Evolutionary conservation across 2,329 filamentous ascomycete genomes (phyloP).

Genomic region (Aureobasidium melanogenum): DNA sequence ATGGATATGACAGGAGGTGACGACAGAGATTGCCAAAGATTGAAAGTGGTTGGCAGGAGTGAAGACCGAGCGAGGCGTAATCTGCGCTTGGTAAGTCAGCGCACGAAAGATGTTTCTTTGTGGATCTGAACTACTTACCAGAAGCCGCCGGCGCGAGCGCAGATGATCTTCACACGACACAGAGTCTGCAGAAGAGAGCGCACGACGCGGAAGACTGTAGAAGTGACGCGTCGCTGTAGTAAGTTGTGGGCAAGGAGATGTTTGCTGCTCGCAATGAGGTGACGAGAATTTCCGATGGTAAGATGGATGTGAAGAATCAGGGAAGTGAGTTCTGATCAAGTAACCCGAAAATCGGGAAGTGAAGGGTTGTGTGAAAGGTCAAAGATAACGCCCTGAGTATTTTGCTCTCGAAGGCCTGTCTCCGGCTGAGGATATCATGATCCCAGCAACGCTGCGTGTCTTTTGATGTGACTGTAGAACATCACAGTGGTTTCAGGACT

Average conservation of each 20-base stretch:
- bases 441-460: background rate
- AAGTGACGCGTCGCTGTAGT: background rate
- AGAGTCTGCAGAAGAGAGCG: background rate
- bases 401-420: no score
- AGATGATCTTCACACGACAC: background rate
- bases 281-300: background rate
- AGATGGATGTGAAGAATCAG: background rate
- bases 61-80: no score
- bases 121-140: background rate
- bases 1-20: background rate
- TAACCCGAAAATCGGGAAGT: background rate
- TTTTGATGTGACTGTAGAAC: background rate
- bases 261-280: background rate
- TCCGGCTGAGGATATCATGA: no score
- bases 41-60: background rate
- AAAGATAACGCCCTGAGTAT: background rate
- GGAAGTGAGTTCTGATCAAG: background rate
- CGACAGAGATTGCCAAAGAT: background rate
- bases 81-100: background rate
- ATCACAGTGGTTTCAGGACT: background rate
- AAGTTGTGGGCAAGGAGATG: background rate
- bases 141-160: background rate
- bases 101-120: background rate
- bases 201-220: background rate
- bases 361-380: background rate